Base-by-base conservation (phyloP, 1,284 basidiomycete species). In the Sutorius eximius region DNA sequence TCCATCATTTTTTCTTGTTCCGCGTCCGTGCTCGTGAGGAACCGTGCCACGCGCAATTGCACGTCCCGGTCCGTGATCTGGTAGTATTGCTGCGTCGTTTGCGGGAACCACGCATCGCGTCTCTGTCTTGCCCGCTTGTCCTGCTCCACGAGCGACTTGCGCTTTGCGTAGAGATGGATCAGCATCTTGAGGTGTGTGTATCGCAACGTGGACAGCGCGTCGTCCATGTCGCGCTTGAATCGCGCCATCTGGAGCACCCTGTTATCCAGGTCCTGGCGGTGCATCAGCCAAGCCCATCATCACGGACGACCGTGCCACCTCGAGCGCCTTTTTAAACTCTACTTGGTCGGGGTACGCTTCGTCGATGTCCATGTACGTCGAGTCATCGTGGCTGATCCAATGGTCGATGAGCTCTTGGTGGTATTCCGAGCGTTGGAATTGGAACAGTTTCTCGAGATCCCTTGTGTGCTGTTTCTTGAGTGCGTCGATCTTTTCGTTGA, bases 11-110 rank as follows among this genome's bases (percentile, higher is more conserved):
- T 75, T 48, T 85, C 83, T 61, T 76, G 74, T 43, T 70, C 69
- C 13, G 53, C 47, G 10, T 55, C 55, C 41, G 79, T 71, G 1
- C 72, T 61, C 11, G 68, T 62, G 42, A 88, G 67, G 60, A 83
- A 86, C 49, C 71, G 72, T 10, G 82, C 83, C 8, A 81, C 71
- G 3, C 81, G 78, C 22, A 81, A 61, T 66, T 81, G 78, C 0
- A 75, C 65, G 40, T 83, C 82, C 34, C 74, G 75, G 16, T 76
- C 67, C 41, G 71, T 44, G 48, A 69, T 76, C 20, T 72, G 67
- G 3, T 72, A 61, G 60, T 79, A 87, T 10, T 82, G 80, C 7
- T 67, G 71, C 16, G 75, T 60, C 33, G 70, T 75, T 20, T 62
- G 57, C 1, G 86, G 86, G 58, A 88, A 87, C 51, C 72, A 71